These are phyloP conservation scores for Atkinsonella hypoxylon DNA, from an alignment of 2,329 filamentous ascomycete genomes.

Conservation along the genomic window DNA sequence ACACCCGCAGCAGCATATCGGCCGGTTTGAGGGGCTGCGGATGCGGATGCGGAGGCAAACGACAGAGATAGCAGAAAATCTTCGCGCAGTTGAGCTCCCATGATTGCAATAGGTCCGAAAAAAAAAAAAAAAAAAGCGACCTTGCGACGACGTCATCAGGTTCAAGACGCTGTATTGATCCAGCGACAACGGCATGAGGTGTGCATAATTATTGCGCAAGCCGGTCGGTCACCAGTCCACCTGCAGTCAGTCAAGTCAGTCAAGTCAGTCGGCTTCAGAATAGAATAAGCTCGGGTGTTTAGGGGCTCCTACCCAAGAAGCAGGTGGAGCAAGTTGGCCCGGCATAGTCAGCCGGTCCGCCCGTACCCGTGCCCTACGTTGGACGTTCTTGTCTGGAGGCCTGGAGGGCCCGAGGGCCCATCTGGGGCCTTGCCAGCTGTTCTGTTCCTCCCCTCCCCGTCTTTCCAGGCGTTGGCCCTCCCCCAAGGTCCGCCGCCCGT, in stretches of 20 bases:
- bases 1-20: conserved; percentile 1
- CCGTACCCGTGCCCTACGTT: conserved; percentile 5
- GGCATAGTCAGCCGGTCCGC: conserved; percentile 7
- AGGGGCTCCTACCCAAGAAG: too few relatives aligned
- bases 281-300: too few relatives aligned
- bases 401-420: background rate
- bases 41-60: background rate
- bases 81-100: background rate
- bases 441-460: conserved; percentile 3
- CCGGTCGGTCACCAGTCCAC: too few relatives aligned
- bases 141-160: too few relatives aligned
- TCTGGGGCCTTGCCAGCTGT: background rate
- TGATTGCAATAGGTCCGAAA: too few relatives aligned
- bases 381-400: background rate
- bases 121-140: too few relatives aligned
- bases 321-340: conserved; percentile 1
- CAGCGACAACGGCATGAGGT: too few relatives aligned
- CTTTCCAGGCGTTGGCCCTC: conserved; percentile 4
- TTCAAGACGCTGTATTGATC: too few relatives aligned
- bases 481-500: conserved; percentile 6
- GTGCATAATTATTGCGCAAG: too few relatives aligned
- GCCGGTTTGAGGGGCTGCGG: conserved; percentile 1
- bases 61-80: background rate
- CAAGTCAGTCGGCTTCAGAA: too few relatives aligned
- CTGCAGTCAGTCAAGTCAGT: too few relatives aligned